Conservation (phyloP, 306 rosid species). For the Quercus gilva region DNA sequence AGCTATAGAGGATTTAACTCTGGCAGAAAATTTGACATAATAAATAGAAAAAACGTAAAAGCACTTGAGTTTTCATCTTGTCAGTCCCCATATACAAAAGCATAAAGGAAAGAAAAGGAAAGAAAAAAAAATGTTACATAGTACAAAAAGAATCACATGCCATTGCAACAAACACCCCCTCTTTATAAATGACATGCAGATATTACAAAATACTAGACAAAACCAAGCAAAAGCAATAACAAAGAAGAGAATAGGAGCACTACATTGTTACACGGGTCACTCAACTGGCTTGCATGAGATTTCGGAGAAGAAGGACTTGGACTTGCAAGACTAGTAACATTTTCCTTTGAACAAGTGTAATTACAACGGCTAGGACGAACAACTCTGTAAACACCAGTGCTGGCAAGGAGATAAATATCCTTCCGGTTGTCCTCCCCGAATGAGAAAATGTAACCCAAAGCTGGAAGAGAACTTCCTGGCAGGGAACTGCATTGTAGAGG, state of each 20-base stretch:
- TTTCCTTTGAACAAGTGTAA: constrained; percentile 64
- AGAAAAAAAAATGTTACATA: neutral
- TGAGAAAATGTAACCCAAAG: constrained; percentile 67
- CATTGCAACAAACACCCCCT: constrained; percentile 3
- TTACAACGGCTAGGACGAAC: constrained; percentile 79
- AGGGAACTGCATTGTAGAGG: constrained; percentile 52
- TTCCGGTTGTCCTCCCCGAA: constrained; percentile 81
- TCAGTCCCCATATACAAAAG: neutral
- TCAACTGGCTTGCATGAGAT: constrained; percentile 29
- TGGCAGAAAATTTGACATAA: neutral
- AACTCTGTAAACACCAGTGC: constrained; percentile 71
- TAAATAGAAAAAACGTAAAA: neutral
- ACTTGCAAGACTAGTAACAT: constrained; percentile 32
- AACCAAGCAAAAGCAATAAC: constrained; percentile 24
- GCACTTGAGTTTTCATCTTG: neutral
- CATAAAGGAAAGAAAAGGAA: neutral
- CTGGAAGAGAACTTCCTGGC: constrained; percentile 53
- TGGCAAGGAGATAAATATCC: constrained; percentile 63
- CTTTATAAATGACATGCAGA: constrained; percentile 5
- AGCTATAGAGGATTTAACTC: neutral
- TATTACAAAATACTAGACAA: constrained; percentile 2
- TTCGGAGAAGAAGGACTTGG: constrained; percentile 32
- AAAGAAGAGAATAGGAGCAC: constrained; percentile 25
- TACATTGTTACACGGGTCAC: constrained; percentile 12
- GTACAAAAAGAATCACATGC: constrained; percentile 1